Evolutionary conservation across 805 yeast genomes (phyloP).

Genomic region (Monosporozyma aquatica): DNA sequence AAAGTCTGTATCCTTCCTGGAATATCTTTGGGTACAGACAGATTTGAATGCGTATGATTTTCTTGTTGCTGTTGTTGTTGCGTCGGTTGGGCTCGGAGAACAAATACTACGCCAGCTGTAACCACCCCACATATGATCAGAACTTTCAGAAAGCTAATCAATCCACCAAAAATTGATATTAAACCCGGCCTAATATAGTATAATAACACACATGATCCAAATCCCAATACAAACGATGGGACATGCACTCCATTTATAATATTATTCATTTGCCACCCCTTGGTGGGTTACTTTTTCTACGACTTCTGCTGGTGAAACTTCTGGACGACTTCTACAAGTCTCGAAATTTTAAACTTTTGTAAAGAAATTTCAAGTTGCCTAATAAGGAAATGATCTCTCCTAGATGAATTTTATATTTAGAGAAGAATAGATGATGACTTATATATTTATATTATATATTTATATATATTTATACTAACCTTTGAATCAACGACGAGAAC

Average conservation of each 20-base stretch:
- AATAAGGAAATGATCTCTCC: no score
- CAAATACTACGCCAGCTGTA: conserved; percentile 9
- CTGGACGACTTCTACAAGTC: no score
- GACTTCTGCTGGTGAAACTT: no score
- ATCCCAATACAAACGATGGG: conserved; percentile 8
- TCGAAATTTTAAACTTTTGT: no score
- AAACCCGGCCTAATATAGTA: conserved; percentile 5
- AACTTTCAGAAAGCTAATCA: conserved; percentile 17
- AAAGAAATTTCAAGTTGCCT: no score
- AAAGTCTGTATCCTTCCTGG: background rate
- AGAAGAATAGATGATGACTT: background rate
- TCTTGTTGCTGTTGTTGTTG: background rate
- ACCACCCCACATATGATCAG: conserved; percentile 18
- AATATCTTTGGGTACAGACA: background rate
- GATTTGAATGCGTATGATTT: background rate
- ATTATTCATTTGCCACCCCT: background rate
- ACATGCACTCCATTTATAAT: conserved; percentile 1
- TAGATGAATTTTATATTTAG: no score
- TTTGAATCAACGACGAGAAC: conserved; percentile 17
- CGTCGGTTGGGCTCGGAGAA: no score
- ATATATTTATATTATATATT: background rate
- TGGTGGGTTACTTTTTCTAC: no score
- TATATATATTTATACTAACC: background rate
- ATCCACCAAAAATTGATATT: conserved; percentile 13
- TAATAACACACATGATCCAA: conserved; percentile 4